These are phyloP conservation scores for Pseudocercospora fuligena DNA, from an alignment of 2,329 filamentous ascomycete species.

Conservation along the genomic window DNA sequence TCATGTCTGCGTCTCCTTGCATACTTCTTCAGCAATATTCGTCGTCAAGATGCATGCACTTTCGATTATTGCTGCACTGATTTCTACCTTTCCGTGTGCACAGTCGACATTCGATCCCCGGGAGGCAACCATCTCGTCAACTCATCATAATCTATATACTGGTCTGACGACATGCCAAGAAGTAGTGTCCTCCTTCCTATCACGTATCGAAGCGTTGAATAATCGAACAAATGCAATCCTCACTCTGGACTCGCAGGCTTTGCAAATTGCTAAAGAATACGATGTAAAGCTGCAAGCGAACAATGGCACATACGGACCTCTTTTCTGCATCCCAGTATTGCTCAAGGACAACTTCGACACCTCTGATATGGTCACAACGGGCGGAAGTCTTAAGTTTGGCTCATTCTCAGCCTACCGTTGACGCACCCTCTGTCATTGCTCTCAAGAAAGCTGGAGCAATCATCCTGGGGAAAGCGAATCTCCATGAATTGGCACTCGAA, in stretches of 20 bases:
- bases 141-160: conserved; percentile 61
- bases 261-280: conserved; percentile 55
- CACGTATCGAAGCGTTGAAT: conserved; percentile 63
- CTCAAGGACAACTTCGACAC: conserved; percentile 70
- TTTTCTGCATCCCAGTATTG: conserved; percentile 67
- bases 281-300: conserved; percentile 54
- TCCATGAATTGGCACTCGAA: conserved; percentile 68
- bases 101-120: conserved; percentile 52
- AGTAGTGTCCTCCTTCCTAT: conserved; percentile 60
- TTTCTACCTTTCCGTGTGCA: not conserved
- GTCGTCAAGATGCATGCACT: not conserved
- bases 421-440: conserved; percentile 37
- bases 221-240: conserved; percentile 63
- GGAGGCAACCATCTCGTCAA: conserved; percentile 63
- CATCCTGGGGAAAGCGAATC: conserved; percentile 42
- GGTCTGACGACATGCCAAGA: conserved; percentile 59
- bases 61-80: not conserved
- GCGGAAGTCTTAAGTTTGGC: conserved; percentile 58
- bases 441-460: conserved; percentile 42
- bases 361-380: conserved; percentile 61
- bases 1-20: not conserved
- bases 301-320: conserved; percentile 53
- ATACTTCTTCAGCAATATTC: not conserved
- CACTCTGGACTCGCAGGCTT: conserved; percentile 55
- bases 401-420: conserved; percentile 50